phyloP scores from a whole-genome alignment of 2,329 filamentous ascomycete genomes.

The Sporothrix mexicana region DNA sequence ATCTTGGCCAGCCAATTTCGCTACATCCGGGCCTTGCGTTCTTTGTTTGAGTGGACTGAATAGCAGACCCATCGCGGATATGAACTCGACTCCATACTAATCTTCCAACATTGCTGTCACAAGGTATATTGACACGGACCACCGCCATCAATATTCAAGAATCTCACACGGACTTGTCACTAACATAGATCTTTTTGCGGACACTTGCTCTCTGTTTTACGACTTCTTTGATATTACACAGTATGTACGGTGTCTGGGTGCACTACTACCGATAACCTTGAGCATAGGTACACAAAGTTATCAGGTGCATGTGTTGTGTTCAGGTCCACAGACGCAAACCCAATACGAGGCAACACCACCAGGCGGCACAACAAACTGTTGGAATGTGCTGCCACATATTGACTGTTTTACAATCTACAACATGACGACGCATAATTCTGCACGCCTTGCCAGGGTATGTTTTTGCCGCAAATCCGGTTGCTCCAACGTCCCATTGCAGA shows the following conservation, averaged over 20 bases:
- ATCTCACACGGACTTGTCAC: background rate
- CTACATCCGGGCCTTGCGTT: conserved; percentile 7
- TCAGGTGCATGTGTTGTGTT: background rate
- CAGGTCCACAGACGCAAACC: background rate
- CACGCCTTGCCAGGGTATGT: background rate
- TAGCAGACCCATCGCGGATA: conserved; percentile 2
- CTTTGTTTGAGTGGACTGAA: background rate
- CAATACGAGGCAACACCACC: conserved; percentile 10
- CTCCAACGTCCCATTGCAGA: background rate
- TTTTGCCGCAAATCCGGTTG: conserved; percentile 12
- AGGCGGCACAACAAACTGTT: background rate
- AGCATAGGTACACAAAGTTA: conserved; percentile 1
- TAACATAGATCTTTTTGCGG: no score
- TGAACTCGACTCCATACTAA: conserved; percentile 5
- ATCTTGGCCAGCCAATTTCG: conserved; percentile 5
- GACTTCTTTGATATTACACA: background rate
- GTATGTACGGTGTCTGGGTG: background rate
- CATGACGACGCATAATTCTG: no score
- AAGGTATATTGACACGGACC: background rate
- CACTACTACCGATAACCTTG: background rate
- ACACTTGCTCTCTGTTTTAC: no score
- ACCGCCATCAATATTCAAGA: background rate
- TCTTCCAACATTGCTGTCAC: conserved; percentile 14
- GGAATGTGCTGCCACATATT: conserved; percentile 24
- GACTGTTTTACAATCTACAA: background rate